These are phyloP conservation scores for Epichloe brachyelytri DNA, from an alignment of 2,329 filamentous ascomycete species.

Conservation along the genomic window DNA sequence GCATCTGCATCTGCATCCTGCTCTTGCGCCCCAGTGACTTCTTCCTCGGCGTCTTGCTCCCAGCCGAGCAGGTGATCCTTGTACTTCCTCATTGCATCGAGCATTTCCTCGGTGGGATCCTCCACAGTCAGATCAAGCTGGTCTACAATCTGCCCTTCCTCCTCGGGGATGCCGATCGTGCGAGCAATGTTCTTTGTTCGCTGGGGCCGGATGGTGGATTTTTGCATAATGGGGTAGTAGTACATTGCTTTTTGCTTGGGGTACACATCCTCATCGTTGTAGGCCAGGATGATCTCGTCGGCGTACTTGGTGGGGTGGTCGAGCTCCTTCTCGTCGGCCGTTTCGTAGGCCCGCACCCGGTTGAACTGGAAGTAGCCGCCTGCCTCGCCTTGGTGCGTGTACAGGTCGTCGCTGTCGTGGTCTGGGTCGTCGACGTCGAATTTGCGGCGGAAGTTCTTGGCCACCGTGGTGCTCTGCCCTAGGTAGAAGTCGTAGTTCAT, in stretches of 20 bases:
- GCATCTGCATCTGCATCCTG: neutral
- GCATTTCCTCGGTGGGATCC: constrained; percentile 42
- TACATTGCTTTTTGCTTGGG: constrained; percentile 45
- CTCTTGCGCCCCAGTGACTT: constrained; percentile 12
- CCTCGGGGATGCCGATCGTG: constrained; percentile 30
- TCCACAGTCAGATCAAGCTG: constrained; percentile 42
- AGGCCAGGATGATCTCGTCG: constrained; percentile 48
- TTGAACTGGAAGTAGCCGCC: constrained; percentile 46
- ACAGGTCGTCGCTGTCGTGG: constrained; percentile 39
- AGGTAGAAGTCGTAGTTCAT: constrained; percentile 59
- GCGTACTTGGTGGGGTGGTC: constrained; percentile 48
- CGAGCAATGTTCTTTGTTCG: constrained; percentile 50
- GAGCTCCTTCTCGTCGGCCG: constrained; percentile 42
- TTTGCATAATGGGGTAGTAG: constrained; percentile 57
- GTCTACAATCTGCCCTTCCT: constrained; percentile 39
- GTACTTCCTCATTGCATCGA: constrained; percentile 37
- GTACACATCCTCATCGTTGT: constrained; percentile 38
- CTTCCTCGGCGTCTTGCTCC: constrained; percentile 26
- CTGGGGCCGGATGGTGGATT: constrained; percentile 47
- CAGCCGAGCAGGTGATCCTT: constrained; percentile 39
- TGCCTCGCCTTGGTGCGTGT: constrained; percentile 35
- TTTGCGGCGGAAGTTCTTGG: constrained; percentile 44
- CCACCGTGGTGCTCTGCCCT: constrained; percentile 32
- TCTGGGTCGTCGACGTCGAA: constrained; percentile 46
- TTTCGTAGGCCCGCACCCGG: constrained; percentile 52